Percentiles rank a stretch among this genome's conserved stretches.
phyloP scores from a whole-genome alignment of 108 stramenopile species.

The Skeletonema menzelii region DNA sequence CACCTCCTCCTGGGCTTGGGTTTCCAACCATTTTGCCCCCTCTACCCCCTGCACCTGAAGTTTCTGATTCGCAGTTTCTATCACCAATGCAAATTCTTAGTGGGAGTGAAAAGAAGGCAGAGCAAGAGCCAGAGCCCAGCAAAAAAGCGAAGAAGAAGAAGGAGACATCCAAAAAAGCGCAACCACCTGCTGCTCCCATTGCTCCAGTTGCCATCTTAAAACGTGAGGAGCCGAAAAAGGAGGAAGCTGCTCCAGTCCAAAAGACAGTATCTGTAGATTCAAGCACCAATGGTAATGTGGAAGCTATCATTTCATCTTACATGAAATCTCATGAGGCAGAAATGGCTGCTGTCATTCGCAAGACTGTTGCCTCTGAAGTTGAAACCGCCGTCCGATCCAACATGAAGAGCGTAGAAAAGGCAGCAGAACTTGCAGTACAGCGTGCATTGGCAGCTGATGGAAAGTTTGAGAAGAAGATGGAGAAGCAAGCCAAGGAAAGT shows the following conservation, averaged over 20 bases:
- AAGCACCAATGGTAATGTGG: not conserved
- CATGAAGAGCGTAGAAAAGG: slow-evolving; percentile 40
- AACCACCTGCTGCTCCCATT: not conserved
- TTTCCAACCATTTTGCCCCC: slow-evolving; percentile 8
- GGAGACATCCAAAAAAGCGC: not conserved
- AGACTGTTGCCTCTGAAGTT: slow-evolving; percentile 52
- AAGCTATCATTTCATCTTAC: slow-evolving; percentile 14
- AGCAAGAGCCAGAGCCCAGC: not conserved
- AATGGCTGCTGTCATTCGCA: slow-evolving; percentile 32
- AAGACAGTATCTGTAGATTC: not conserved
- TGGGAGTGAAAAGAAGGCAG: not conserved
- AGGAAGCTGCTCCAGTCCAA: not conserved
- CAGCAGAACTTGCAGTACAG: slow-evolving; percentile 24
- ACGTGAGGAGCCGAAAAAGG: slow-evolving; percentile 19
- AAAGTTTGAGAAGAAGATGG: slow-evolving; percentile 44
- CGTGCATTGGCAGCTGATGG: slow-evolving; percentile 46
- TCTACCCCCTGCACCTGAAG: slow-evolving; percentile 17
- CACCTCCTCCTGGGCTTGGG: slow-evolving; percentile 28
- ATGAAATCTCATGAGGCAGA: slow-evolving; percentile 41
- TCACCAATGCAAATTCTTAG: slow-evolving; percentile 46
- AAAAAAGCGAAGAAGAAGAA: slow-evolving; percentile 14
- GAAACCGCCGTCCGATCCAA: slow-evolving; percentile 42
- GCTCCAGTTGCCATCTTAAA: slow-evolving; percentile 30
- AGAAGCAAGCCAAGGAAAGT: slow-evolving; percentile 52
- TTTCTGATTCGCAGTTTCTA: slow-evolving; percentile 10